Conservation (phyloP, 768 basidiomycete genomes). For the Coprinopsis marcescibilis region DNA sequence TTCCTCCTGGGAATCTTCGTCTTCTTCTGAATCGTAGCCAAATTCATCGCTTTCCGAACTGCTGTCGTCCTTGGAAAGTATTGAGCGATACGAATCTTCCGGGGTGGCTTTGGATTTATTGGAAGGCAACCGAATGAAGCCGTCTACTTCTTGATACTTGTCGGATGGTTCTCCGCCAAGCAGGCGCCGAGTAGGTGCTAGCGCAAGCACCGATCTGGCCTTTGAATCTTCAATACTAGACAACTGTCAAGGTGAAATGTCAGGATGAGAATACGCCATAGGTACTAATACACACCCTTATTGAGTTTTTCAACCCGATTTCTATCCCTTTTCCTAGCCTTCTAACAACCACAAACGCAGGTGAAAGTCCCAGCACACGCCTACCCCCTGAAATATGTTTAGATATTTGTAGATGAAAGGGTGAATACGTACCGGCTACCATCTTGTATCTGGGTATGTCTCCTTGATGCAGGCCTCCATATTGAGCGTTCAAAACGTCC, state of each 20-base stretch:
- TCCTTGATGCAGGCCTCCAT: conserved; percentile 57
- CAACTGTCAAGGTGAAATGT: conserved; percentile 24
- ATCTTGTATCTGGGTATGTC: conserved; percentile 63
- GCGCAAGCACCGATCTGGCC: conserved; percentile 47
- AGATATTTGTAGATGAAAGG: conserved; percentile 28
- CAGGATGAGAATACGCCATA: conserved; percentile 6
- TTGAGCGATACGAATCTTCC: conserved; percentile 48
- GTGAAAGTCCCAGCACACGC: conserved; percentile 57
- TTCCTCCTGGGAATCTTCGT: conserved; percentile 21
- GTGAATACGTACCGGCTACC: conserved; percentile 45
- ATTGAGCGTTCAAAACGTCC: conserved; percentile 59
- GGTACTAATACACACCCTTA: conserved; percentile 31
- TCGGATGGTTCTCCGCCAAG: conserved; percentile 27
- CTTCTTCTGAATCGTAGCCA: conserved; percentile 31
- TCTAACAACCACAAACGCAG: conserved; percentile 39
- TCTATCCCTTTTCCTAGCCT: conserved; percentile 52
- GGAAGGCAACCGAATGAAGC: conserved; percentile 56
- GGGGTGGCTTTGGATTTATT: conserved; percentile 20
- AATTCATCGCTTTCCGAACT: conserved; percentile 28
- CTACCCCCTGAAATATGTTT: conserved; percentile 54
- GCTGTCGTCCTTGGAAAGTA: conserved; percentile 24
- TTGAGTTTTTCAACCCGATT: conserved; percentile 34
- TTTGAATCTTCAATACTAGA: conserved; percentile 53
- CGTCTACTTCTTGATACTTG: conserved; percentile 60
- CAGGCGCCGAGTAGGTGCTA: conserved; percentile 47